Evolutionary conservation across 2,329 filamentous ascomycete species (phyloP).

Genomic region (Amesomyces nigricolor): DNA sequence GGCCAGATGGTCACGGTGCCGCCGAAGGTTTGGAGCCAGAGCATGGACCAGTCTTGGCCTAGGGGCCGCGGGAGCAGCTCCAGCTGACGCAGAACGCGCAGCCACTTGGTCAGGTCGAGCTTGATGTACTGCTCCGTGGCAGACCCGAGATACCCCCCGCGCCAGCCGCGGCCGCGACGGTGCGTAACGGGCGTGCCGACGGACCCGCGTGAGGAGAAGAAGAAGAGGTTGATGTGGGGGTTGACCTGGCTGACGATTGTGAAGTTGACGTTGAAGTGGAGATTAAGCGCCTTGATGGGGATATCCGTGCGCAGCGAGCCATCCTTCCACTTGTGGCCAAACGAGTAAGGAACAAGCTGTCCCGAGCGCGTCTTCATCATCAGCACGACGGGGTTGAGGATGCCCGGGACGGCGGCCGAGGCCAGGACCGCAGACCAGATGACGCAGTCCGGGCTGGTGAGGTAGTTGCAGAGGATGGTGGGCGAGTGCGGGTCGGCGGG

Average conservation of each 20-base stretch:
- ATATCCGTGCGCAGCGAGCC: slow-evolving; percentile 92
- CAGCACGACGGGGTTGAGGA: slow-evolving; percentile 89
- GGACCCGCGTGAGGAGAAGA: slow-evolving; percentile 89
- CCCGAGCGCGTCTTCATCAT: slow-evolving; percentile 81
- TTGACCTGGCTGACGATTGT: slow-evolving; percentile 87
- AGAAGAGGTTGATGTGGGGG: slow-evolving; percentile 97
- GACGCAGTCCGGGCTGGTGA: slow-evolving; percentile 92
- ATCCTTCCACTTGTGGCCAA: slow-evolving; percentile 99
- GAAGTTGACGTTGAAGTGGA: slow-evolving; percentile 98
- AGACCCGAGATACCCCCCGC: slow-evolving; percentile 88
- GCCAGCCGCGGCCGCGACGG: slow-evolving; percentile 87
- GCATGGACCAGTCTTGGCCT: slow-evolving; percentile 93
- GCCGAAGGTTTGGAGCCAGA: slow-evolving; percentile 92
- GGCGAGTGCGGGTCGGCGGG: slow-evolving; percentile 92
- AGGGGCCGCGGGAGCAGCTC: slow-evolving; percentile 85
- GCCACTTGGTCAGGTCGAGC: slow-evolving; percentile 94
- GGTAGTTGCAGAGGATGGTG: slow-evolving; percentile 88
- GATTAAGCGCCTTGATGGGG: slow-evolving; percentile 84
- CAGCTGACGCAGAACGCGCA: slow-evolving; percentile 86
- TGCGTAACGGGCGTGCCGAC: slow-evolving; percentile 93
- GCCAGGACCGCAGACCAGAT: slow-evolving; percentile 97
- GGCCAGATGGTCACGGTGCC: slow-evolving; percentile 98
- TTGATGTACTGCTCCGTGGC: slow-evolving; percentile 94
- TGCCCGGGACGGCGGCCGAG: slow-evolving; percentile 91
- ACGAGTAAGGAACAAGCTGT: slow-evolving; percentile 79